phyloP scores from a whole-genome alignment of 257 asterid genomes.

The Leonotis leonurus region DNA sequence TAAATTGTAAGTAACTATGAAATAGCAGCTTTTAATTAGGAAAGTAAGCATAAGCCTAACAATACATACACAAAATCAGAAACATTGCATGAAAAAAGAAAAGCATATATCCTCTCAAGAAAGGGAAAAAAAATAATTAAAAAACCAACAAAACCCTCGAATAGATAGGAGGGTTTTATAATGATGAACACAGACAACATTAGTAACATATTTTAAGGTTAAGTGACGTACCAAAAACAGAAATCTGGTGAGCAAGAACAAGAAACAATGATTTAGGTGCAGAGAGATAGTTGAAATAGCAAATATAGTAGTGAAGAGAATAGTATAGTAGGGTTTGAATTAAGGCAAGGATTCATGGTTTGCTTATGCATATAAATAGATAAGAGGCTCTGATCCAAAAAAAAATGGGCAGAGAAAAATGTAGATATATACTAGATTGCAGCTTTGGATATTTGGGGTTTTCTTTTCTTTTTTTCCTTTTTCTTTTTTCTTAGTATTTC shows the following conservation, averaged over 20 bases:
- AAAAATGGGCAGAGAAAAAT: background rate
- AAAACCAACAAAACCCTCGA: background rate
- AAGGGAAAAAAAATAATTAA: background rate
- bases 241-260: constrained; percentile 17
- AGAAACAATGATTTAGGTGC: background rate
- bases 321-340: constrained; percentile 28
- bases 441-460: background rate
- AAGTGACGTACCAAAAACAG: constrained; percentile 22
- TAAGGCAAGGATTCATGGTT: background rate
- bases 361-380: constrained; percentile 20
- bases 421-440: constrained; percentile 17
- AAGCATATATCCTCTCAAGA: background rate
- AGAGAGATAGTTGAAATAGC: constrained; percentile 4
- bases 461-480: too few species aligned
- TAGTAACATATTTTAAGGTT: background rate
- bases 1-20: too few species aligned
- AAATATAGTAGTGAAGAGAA: constrained; percentile 13
- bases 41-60: constrained; percentile 7
- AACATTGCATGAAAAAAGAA: constrained; percentile 13
- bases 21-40: too few species aligned
- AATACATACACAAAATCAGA: background rate
- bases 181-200: background rate
- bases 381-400: background rate
- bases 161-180: background rate
- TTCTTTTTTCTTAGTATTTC: too few species aligned